phyloP scores from a whole-genome alignment of 2,329 filamentous ascomycete species.

The Arthroderma uncinatum region DNA sequence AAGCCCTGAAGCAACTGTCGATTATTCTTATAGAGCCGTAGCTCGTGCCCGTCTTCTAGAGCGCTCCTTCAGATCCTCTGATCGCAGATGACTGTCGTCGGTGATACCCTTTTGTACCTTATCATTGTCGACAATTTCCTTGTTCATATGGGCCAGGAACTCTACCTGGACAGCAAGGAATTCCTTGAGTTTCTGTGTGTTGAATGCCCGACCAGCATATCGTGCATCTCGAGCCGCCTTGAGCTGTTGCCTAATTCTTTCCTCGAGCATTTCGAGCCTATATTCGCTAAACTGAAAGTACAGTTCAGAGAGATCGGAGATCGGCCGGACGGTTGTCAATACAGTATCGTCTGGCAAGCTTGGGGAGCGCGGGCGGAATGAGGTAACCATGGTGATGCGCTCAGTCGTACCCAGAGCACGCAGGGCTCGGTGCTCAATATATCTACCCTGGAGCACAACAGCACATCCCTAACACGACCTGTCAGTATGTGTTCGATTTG shows the following conservation, averaged over 20 bases:
- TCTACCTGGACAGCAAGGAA: conserved; percentile 22
- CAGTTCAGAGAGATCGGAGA: conserved; percentile 47
- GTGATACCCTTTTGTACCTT: conserved; percentile 28
- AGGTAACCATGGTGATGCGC: conserved; percentile 56
- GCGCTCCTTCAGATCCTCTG: conserved; percentile 26
- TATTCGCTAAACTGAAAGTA: conserved; percentile 54
- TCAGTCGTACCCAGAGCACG: conserved; percentile 48
- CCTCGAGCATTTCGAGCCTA: conserved; percentile 51
- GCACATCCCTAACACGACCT: conserved; percentile 43
- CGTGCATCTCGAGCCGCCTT: conserved; percentile 27
- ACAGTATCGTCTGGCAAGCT: conserved; percentile 49
- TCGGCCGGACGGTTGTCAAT: conserved; percentile 48
- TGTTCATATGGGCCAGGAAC: conserved; percentile 32
- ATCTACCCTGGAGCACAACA: conserved; percentile 55
- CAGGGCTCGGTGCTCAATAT: conserved; percentile 55
- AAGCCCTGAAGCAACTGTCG: background rate
- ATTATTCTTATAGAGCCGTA: conserved; percentile 2
- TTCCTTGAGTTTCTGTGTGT: conserved; percentile 20
- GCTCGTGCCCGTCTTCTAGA: conserved; percentile 19
- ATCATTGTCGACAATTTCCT: conserved; percentile 32
- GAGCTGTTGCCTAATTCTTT: conserved; percentile 42
- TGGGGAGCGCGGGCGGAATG: conserved; percentile 49
- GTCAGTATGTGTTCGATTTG: conserved; percentile 1
- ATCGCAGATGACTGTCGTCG: conserved; percentile 28
- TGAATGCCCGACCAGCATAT: conserved; percentile 23